Evolutionary conservation across 83 land plant species (phyloP).

Genomic region (Isoetes engelmannii): DNA sequence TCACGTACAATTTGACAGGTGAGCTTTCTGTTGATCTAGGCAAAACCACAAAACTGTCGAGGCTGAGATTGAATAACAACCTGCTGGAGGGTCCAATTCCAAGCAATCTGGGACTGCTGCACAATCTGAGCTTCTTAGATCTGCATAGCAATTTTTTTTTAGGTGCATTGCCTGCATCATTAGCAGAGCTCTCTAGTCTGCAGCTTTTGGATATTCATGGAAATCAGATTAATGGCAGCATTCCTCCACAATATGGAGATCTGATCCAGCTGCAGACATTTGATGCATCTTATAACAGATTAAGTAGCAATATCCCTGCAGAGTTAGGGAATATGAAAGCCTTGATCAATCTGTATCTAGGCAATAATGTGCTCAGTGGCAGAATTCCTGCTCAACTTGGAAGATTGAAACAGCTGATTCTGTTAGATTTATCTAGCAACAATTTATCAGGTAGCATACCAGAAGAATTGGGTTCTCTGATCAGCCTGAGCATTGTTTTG

Average conservation of each 20-base stretch:
- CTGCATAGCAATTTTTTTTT: constrained; percentile 8
- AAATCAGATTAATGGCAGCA: constrained; percentile 16
- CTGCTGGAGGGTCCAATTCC: constrained; percentile 7
- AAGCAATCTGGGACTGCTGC: not conserved
- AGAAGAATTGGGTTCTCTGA: not conserved
- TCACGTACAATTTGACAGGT: constrained; percentile 1
- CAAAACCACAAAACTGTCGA: not conserved
- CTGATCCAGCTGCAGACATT: constrained; percentile 16
- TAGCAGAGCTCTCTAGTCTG: not conserved
- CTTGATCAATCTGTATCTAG: constrained; percentile 20
- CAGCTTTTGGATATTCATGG: constrained; percentile 7
- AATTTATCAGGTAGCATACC: constrained; percentile 18
- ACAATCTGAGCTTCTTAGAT: constrained; percentile 8
- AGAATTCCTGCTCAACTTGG: constrained; percentile 18
- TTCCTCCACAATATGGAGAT: constrained; percentile 11
- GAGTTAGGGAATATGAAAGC: constrained; percentile 21
- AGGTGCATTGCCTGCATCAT: constrained; percentile 4
- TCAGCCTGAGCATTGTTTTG: constrained; percentile 27
- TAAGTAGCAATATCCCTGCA: constrained; percentile 20
- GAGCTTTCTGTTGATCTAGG: constrained; percentile 6
- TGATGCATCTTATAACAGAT: constrained; percentile 21
- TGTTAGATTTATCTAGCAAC: constrained; percentile 33
- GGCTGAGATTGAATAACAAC: constrained; percentile 10
- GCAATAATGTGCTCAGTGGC: constrained; percentile 25
- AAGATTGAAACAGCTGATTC: constrained; percentile 14